Evolutionary conservation across 2,329 filamentous ascomycete species (phyloP).

Genomic region (Fusarium verticillioides): DNA sequence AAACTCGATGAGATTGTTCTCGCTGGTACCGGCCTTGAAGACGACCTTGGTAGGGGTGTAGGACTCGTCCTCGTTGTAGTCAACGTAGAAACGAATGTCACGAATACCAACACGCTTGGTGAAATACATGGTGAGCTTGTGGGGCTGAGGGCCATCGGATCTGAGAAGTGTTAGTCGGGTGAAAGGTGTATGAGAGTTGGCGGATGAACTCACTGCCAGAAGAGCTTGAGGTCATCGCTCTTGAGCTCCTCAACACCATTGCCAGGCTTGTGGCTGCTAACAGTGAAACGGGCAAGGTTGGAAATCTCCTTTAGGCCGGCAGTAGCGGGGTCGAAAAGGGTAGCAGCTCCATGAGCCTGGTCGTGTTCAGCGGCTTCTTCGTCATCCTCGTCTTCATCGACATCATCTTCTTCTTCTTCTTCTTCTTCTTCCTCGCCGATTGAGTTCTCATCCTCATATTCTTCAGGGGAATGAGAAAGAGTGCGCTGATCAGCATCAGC

Average conservation of each 20-base stretch:
- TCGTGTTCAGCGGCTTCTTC: slow-evolving; percentile 42
- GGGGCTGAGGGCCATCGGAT: slow-evolving; percentile 86
- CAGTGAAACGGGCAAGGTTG: slow-evolving; percentile 84
- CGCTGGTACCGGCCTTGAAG: slow-evolving; percentile 88
- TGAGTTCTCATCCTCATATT: slow-evolving; percentile 48
- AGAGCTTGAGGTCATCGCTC: slow-evolving; percentile 76
- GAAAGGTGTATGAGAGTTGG: not conserved
- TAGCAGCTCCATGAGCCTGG: slow-evolving; percentile 36
- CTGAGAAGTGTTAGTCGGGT: slow-evolving; percentile 49
- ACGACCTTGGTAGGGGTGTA: slow-evolving; percentile 96
- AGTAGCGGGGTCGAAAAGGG: slow-evolving; percentile 64
- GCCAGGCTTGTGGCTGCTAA: slow-evolving; percentile 83
- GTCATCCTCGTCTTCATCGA: slow-evolving; percentile 40
- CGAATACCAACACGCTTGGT: slow-evolving; percentile 84
- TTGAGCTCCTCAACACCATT: slow-evolving; percentile 82
- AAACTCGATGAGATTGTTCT: slow-evolving; percentile 92
- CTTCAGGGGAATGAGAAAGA: slow-evolving; percentile 44
- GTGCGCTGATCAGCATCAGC: slow-evolving; percentile 36
- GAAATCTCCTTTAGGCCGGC: slow-evolving; percentile 82
- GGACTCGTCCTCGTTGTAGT: slow-evolving; percentile 92
- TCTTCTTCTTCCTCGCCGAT: slow-evolving; percentile 50
- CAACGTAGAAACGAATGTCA: slow-evolving; percentile 83
- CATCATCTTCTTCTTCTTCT: slow-evolving; percentile 49
- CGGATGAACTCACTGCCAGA: slow-evolving; percentile 76
- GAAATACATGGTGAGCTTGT: slow-evolving; percentile 86